Conservation (phyloP, 306 rosid species). For the Trichosanthes truncata region DNA sequence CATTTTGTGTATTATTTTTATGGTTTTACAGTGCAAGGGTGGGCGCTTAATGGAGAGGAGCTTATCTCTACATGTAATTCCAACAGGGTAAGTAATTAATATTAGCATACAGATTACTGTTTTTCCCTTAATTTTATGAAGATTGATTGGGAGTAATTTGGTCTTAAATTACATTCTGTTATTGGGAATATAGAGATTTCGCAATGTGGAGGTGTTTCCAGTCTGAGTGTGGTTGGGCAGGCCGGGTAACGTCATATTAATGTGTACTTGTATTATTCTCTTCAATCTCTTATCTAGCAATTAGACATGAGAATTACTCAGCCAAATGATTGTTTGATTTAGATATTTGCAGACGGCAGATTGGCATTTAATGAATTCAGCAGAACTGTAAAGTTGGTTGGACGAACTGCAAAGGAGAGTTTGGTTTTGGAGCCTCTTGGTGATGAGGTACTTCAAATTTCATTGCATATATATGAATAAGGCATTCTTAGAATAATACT, state of each 20-base stretch:
- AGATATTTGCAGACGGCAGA: conserved; percentile 51
- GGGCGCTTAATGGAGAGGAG: conserved; percentile 70
- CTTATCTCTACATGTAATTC: conserved; percentile 68
- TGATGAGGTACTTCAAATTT: conserved; percentile 42
- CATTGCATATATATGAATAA: background rate
- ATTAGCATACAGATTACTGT: conserved; percentile 7
- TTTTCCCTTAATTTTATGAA: background rate
- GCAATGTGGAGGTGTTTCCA: conserved; percentile 97
- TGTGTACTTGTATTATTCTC: conserved; percentile 2
- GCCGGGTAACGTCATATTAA: conserved; percentile 42
- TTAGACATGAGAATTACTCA: conserved; percentile 4
- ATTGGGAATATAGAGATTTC: conserved; percentile 38
- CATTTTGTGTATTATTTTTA: background rate
- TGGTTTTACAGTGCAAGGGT: conserved; percentile 57
- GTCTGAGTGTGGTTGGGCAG: conserved; percentile 64
- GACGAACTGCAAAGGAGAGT: conserved; percentile 40
- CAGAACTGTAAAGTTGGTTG: conserved; percentile 13
- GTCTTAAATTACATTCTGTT: conserved; percentile 7
- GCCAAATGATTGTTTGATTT: conserved; percentile 21
- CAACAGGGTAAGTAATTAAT: conserved; percentile 36
- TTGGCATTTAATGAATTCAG: conserved; percentile 20
- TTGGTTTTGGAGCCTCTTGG: conserved; percentile 60
- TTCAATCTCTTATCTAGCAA: background rate
- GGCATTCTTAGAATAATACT: background rate
- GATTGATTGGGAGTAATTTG: conserved; percentile 11